A percentile compares a stretch with the other conserved stretches of the same genome.
Conservation (phyloP, 495 filamentous ascomycete species). For the Opeltia flavorubescens region DNA sequence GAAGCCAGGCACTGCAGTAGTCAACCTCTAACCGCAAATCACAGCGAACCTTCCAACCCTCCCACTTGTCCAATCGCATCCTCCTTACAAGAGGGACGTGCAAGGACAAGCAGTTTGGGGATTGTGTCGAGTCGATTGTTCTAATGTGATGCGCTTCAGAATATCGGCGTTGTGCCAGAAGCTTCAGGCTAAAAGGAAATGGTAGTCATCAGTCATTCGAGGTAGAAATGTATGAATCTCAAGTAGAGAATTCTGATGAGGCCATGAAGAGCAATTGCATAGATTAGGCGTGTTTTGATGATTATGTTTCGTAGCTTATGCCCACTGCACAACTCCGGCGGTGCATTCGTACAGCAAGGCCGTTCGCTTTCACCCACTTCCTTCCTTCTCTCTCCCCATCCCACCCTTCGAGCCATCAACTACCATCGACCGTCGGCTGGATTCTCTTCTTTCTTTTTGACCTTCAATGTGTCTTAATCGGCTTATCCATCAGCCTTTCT, state of each 20-base stretch:
- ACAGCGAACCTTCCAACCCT: neutral
- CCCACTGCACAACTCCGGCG: slow-evolving; percentile 9
- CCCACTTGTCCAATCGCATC: neutral
- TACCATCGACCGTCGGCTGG: neutral
- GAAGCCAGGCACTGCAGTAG: slow-evolving; percentile 1
- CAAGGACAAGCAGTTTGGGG: neutral
- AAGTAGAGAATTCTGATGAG: too few species aligned
- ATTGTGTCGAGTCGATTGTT: neutral
- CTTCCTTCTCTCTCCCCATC: slow-evolving; percentile 3
- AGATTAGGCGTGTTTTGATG: neutral
- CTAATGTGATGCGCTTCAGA: too few species aligned
- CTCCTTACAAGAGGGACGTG: neutral
- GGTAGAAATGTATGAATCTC: neutral
- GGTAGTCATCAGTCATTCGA: too few species aligned
- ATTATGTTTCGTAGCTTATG: slow-evolving; percentile 8
- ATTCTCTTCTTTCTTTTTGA: neutral
- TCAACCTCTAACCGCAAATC: neutral
- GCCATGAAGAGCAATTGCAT: too few species aligned
- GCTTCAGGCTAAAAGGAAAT: too few species aligned
- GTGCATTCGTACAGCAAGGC: slow-evolving; percentile 1
- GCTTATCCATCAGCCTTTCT: neutral
- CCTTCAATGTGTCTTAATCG: neutral
- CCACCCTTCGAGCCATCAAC: slow-evolving; percentile 8
- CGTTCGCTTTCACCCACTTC: slow-evolving; percentile 7
- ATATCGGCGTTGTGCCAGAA: too few species aligned